Evolutionary conservation across 768 basidiomycete genomes (phyloP), one percentile per base, ranked within the genome.

Genomic region (Peribolospora baueri): DNA sequence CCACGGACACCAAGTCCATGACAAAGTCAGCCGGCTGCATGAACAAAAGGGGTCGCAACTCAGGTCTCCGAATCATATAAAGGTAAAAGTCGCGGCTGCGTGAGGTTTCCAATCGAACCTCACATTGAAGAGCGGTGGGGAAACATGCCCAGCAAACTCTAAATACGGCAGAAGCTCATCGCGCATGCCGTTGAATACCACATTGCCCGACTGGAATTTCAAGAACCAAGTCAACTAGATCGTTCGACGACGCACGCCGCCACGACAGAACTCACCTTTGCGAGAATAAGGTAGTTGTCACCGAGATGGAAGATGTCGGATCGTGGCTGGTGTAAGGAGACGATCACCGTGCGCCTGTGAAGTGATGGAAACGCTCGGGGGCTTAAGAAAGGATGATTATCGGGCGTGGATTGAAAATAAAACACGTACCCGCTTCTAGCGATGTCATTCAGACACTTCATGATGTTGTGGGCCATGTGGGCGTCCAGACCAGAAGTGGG

Each of bases 391-490:
- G 40, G 43, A 39, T 47, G 46, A 42, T 10, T 25, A 36, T 11
- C 13, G 13, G 42, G 7, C 11, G 39, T 41, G 13, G 10, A 7
- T 42, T 10, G 46, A 41, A 2, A 5, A 45, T 7, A 46, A 46
- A 54, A 11, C 3, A 42, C 10, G 46, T 5, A 5, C 4, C 72
- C 71, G 13, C 66, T 67, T 1, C 65, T 56, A 3, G 70, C 70
- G 46, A 72, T 70, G 45, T 68, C 66, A 42, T 65, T 63, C 7
- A 74, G 65, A 3, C 68, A 68, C 54, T 70, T 62, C 70, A 73
- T 72, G 7, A 74, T 70, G 60, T 69, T 72, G 50, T 67, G 61
- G 3, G 73, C 73, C 9, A 70, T 72, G 59, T 68, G 70, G 0
- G 70, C 64, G 61, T 74, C 73, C 38, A 74, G 60, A 3, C 73